A percentile compares a stretch with the other conserved stretches of the same genome.
phyloP scores from a whole-genome alignment of 2,329 filamentous ascomycete species.

The Trichoderma polysporum region DNA sequence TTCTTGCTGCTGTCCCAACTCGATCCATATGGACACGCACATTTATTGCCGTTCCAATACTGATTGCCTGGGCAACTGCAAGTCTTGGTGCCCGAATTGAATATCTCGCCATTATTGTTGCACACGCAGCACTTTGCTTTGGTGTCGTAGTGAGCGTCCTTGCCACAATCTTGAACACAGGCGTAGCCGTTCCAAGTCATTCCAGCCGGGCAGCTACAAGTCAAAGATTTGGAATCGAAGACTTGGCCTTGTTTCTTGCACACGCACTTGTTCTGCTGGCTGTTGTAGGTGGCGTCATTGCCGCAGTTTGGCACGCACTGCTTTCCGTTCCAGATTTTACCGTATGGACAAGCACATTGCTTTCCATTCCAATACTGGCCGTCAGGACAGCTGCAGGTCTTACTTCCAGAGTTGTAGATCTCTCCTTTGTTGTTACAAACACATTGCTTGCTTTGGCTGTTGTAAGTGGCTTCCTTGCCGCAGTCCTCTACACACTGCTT shows the following conservation, averaged over 20 bases:
- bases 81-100: slow-evolving; percentile 9
- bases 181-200: slow-evolving; percentile 5
- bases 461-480: slow-evolving; percentile 17
- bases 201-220: slow-evolving; percentile 17
- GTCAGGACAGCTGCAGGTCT: slow-evolving; percentile 18
- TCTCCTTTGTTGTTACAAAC: slow-evolving; percentile 13
- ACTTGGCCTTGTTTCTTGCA: slow-evolving; percentile 22
- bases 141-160: slow-evolving; percentile 10
- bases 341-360: neutral
- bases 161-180: slow-evolving; percentile 21
- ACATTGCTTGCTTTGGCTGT: neutral
- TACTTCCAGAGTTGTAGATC: slow-evolving; percentile 1
- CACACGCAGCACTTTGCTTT: slow-evolving; percentile 18
- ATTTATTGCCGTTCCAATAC: slow-evolving; percentile 12
- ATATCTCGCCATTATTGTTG: slow-evolving; percentile 20
- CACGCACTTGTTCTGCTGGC: slow-evolving; percentile 16
- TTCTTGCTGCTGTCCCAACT: slow-evolving; percentile 14
- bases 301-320: slow-evolving; percentile 18
- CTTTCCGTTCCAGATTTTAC: slow-evolving; percentile 5
- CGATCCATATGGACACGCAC: slow-evolving; percentile 18
- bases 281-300: slow-evolving; percentile 18
- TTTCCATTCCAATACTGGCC: slow-evolving; percentile 7
- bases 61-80: slow-evolving; percentile 20
- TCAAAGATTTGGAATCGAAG: slow-evolving; percentile 12
- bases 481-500: slow-evolving; percentile 10